Evolutionary conservation across 441 rosid species (phyloP).

Genomic region (Pelargonium fulgidum): DNA sequence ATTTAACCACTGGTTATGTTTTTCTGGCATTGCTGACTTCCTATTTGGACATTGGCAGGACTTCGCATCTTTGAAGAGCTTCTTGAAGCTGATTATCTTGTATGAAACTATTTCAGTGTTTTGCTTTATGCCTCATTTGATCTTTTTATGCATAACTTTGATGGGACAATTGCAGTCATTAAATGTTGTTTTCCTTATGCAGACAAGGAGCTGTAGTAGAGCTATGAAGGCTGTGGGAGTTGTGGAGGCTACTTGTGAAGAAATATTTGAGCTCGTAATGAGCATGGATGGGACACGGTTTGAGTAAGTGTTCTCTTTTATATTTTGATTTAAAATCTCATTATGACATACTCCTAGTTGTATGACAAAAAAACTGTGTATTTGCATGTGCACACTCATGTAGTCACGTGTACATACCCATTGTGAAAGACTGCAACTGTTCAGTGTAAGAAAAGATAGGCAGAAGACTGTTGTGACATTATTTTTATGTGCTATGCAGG

Average conservation of each 20-base stretch:
- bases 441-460: no score
- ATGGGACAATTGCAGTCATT: slow-evolving; percentile 16
- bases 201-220: slow-evolving; percentile 99
- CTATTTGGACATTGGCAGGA: slow-evolving; percentile 46
- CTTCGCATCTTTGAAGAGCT: slow-evolving; percentile 99
- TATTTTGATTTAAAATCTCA: background rate
- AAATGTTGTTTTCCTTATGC: slow-evolving; percentile 30
- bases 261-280: slow-evolving; percentile 96
- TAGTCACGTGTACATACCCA: background rate
- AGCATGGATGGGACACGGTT: slow-evolving; percentile 99
- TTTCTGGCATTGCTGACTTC: slow-evolving; percentile 17
- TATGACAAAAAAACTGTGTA: background rate
- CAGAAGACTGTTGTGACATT: background rate
- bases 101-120: slow-evolving; percentile 33
- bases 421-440: background rate
- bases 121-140: slow-evolving; percentile 15
- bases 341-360: background rate
- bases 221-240: slow-evolving; percentile 99
- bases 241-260: slow-evolving; percentile 96
- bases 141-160: slow-evolving; percentile 25
- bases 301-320: slow-evolving; percentile 71
- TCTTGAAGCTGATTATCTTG: slow-evolving; percentile 98
- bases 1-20: slow-evolving; percentile 11
- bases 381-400: background rate
- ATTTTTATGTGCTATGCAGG: slow-evolving; percentile 44